phyloP scores from a whole-genome alignment of 2,329 filamentous ascomycete species.

The Diaporthe amygdali region DNA sequence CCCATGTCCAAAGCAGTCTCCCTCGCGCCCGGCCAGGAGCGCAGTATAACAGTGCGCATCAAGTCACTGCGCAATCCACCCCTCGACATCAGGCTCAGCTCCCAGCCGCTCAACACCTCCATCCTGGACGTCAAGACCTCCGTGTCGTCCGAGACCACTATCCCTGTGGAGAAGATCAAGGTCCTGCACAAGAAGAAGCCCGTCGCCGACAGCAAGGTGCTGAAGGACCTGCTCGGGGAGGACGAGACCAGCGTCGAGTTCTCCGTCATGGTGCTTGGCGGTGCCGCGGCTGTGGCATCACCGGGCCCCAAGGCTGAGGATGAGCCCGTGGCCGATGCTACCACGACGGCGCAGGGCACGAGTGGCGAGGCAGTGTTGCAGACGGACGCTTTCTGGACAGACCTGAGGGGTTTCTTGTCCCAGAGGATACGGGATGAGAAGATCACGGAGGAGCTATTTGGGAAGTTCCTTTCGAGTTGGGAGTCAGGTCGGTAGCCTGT shows the following conservation, averaged over 20 bases:
- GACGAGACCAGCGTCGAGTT: slow-evolving; percentile 71
- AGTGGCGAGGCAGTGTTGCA: slow-evolving; percentile 66
- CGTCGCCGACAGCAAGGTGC: slow-evolving; percentile 74
- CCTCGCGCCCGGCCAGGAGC: slow-evolving; percentile 57
- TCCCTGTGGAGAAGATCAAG: slow-evolving; percentile 81
- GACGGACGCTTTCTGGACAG: slow-evolving; percentile 82
- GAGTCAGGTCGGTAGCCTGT: slow-evolving; percentile 37
- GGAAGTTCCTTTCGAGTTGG: slow-evolving; percentile 76
- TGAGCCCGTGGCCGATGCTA: slow-evolving; percentile 40
- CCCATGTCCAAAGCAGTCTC: slow-evolving; percentile 41
- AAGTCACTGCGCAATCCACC: slow-evolving; percentile 80
- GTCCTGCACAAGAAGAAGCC: slow-evolving; percentile 89
- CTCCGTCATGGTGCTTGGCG: slow-evolving; percentile 65
- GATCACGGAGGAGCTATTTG: slow-evolving; percentile 67
- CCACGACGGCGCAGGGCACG: slow-evolving; percentile 54
- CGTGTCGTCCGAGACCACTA: slow-evolving; percentile 66
- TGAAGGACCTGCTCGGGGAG: slow-evolving; percentile 72
- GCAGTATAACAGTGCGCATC: slow-evolving; percentile 63
- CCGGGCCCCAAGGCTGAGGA: slow-evolving; percentile 44
- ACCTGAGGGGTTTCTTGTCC: slow-evolving; percentile 80
- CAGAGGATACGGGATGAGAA: slow-evolving; percentile 77
- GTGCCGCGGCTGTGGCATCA: slow-evolving; percentile 32
- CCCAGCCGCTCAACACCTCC: slow-evolving; percentile 70
- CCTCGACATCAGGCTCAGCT: slow-evolving; percentile 69
- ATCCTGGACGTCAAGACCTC: slow-evolving; percentile 78